Evolutionary conservation across 169 alveolate species (phyloP).

Genomic region (Plasmodium adleri): DNA sequence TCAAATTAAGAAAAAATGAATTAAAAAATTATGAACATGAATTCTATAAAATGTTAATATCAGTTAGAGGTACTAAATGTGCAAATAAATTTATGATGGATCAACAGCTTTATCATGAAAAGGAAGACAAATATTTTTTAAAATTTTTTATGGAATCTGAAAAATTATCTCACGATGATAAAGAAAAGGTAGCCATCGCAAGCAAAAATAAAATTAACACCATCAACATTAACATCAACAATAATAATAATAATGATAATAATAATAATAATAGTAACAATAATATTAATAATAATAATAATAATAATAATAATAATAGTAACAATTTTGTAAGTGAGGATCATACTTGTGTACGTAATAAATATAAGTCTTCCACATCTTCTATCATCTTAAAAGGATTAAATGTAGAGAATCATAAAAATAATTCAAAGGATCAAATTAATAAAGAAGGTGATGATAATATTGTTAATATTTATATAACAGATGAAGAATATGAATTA

Average conservation of each 20-base stretch:
- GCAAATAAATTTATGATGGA: constrained; percentile 18
- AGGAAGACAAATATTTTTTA: constrained; percentile 19
- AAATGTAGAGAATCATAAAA: no score
- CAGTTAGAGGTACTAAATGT: constrained; percentile 46
- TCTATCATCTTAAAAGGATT: no score
- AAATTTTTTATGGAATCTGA: not conserved
- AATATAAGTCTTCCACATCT: no score
- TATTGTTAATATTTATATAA: no score
- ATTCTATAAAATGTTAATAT: constrained; percentile 30
- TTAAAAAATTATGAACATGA: constrained; percentile 39
- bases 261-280: no score
- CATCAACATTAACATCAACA: not conserved
- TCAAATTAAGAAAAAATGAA: constrained; percentile 2
- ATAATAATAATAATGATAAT: not conserved
- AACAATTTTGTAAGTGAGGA: no score
- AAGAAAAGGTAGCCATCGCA: not conserved
- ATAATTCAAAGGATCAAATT: no score
- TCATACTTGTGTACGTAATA: no score
- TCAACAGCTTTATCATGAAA: not conserved
- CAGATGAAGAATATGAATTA: no score
- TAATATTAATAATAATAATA: no score
- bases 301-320: no score
- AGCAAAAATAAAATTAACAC: not conserved
- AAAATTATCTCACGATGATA: not conserved
- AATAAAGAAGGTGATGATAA: no score